Conservation (phyloP, 768 basidiomycete genomes). For the Kwoniella shandongensis region DNA sequence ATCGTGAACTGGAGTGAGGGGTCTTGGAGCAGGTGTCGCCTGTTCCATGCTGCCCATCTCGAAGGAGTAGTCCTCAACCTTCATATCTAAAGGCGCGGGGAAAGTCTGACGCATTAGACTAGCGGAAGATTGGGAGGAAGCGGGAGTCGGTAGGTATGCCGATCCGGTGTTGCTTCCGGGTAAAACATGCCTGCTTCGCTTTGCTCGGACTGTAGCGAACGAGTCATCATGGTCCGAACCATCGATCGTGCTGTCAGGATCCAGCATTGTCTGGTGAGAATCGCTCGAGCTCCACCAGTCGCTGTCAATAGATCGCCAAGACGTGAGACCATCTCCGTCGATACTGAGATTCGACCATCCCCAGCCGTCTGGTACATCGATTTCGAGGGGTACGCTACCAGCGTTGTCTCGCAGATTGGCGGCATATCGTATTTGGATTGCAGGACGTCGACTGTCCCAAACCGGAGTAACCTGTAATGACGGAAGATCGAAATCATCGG, state of each 20-base stretch:
- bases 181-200: not conserved
- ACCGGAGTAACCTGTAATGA: slow-evolving; percentile 19
- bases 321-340: slow-evolving; percentile 15
- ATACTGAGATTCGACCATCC: slow-evolving; percentile 32
- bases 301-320: slow-evolving; percentile 28
- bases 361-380: slow-evolving; percentile 35
- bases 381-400: slow-evolving; percentile 15
- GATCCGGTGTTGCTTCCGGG: not conserved
- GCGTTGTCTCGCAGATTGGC: slow-evolving; percentile 2
- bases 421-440: slow-evolving; percentile 26
- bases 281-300: slow-evolving; percentile 19
- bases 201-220: slow-evolving; percentile 29
- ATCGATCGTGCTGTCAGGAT: slow-evolving; percentile 16
- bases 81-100: slow-evolving; percentile 14
- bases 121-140: slow-evolving; percentile 12
- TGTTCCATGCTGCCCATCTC: slow-evolving; percentile 26
- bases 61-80: slow-evolving; percentile 42
- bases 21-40: not conserved
- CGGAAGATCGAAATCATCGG: slow-evolving; percentile 9
- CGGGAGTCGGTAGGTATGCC: not conserved
- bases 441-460: slow-evolving; percentile 16
- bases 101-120: slow-evolving; percentile 28
- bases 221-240: slow-evolving; percentile 27
- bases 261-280: not conserved
- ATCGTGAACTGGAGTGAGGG: slow-evolving; percentile 2